These are phyloP conservation scores for Suillus clintonianus DNA, from an alignment of 768 basidiomycete genomes.

Conservation along the genomic window DNA sequence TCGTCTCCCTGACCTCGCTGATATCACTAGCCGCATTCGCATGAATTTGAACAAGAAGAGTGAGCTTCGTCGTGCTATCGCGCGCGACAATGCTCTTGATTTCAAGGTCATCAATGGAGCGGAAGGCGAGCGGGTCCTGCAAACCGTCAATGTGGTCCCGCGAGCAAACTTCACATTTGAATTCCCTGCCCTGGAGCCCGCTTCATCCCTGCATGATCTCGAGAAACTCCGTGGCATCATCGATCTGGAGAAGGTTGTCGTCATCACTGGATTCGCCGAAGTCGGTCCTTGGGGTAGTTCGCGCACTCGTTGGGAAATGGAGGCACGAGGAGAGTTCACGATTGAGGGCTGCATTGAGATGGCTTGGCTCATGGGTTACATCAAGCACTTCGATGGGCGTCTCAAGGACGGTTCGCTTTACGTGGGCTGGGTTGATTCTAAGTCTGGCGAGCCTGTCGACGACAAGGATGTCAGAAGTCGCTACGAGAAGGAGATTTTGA, in stretches of 20 bases:
- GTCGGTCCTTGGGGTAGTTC: conserved; percentile 99
- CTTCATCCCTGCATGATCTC: conserved; percentile 72
- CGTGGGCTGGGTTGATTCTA: conserved; percentile 98
- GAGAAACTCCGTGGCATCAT: conserved; percentile 82
- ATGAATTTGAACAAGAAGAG: conserved; percentile 79
- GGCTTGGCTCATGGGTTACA: conserved; percentile 99
- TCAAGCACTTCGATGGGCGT: conserved; percentile 98
- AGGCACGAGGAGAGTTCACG: conserved; percentile 94
- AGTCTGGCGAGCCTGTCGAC: conserved; percentile 90
- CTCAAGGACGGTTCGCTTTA: conserved; percentile 90
- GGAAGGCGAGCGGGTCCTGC: conserved; percentile 89
- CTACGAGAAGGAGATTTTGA: conserved; percentile 93
- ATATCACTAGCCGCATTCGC: conserved; percentile 88
- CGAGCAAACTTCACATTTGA: conserved; percentile 98
- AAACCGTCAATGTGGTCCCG: conserved; percentile 90
- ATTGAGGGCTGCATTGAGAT: conserved; percentile 99
- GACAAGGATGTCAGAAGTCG: conserved; percentile 95
- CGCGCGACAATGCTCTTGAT: conserved; percentile 94
- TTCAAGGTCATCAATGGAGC: conserved; percentile 89
- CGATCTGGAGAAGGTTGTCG: conserved; percentile 94
- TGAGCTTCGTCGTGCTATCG: conserved; percentile 89
- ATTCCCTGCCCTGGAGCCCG: conserved; percentile 82
- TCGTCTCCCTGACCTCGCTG: conserved; percentile 91
- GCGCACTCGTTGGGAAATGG: conserved; percentile 99
- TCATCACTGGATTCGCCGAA: conserved; percentile 96